Conservation (phyloP, 139 green algal genomes). For the Picochlorum sp. region DNA sequence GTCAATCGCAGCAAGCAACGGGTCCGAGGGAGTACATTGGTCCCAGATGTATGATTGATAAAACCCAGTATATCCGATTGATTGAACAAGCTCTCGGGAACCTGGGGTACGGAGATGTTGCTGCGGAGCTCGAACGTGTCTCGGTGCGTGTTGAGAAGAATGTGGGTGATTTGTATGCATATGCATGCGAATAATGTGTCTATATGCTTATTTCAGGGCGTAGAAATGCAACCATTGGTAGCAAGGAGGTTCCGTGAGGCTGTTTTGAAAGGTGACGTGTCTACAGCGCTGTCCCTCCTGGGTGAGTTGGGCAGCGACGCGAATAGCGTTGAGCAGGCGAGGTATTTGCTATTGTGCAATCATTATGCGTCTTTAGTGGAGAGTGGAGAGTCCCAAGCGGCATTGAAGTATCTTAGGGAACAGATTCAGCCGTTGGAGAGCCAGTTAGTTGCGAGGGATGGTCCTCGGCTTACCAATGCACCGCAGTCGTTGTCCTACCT, state of each 20-base stretch:
- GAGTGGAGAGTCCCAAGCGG: slow-evolving; percentile 9
- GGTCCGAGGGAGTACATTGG: slow-evolving; percentile 10
- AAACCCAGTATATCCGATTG: slow-evolving; percentile 61
- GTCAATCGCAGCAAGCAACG: not conserved
- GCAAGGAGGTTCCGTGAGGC: slow-evolving; percentile 43
- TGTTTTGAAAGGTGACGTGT: slow-evolving; percentile 51
- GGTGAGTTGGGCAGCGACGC: slow-evolving; percentile 21
- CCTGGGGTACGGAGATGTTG: slow-evolving; percentile 50
- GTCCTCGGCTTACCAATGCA: not conserved
- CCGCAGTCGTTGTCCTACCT: slow-evolving; percentile 28
- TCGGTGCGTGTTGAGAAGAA: slow-evolving; percentile 28
- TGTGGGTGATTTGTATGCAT: no score
- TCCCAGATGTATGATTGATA: slow-evolving; percentile 5
- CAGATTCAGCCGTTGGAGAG: slow-evolving; percentile 35
- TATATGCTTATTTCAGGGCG: not conserved
- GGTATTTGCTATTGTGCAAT: slow-evolving; percentile 46
- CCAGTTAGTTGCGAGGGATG: not conserved
- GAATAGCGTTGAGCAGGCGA: slow-evolving; percentile 15
- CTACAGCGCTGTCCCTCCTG: slow-evolving; percentile 47
- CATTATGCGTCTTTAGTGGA: slow-evolving; percentile 51
- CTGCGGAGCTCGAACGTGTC: slow-evolving; percentile 38
- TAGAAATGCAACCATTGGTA: slow-evolving; percentile 51
- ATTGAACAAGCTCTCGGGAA: slow-evolving; percentile 60
- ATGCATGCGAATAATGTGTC: slow-evolving; percentile 11
- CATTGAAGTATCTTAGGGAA: slow-evolving; percentile 33